Evolutionary conservation across 495 filamentous ascomycete genomes (phyloP).

Genomic region (Sordaria brevicollis): DNA sequence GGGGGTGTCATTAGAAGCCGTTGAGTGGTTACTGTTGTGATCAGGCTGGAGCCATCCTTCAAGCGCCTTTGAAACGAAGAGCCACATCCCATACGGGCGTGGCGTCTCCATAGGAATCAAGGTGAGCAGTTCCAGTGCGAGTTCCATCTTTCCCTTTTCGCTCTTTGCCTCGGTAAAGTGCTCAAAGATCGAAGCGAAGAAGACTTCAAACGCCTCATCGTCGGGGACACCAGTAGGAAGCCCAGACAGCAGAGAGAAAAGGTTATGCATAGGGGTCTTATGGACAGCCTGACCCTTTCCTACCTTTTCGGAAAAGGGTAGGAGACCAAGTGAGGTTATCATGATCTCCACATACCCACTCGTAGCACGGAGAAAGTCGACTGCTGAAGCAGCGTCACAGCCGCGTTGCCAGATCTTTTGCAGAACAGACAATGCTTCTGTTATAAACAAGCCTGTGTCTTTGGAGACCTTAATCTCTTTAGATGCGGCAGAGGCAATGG

Average conservation of each 20-base stretch:
- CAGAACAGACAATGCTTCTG: slow-evolving; percentile 55
- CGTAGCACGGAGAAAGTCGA: slow-evolving; percentile 52
- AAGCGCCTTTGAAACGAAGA: slow-evolving; percentile 26
- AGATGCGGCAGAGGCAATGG: slow-evolving; percentile 64
- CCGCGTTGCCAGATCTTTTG: slow-evolving; percentile 59
- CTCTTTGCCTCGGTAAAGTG: slow-evolving; percentile 36
- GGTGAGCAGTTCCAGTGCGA: slow-evolving; percentile 31
- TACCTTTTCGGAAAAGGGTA: slow-evolving; percentile 69
- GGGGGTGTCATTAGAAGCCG: slow-evolving; percentile 21
- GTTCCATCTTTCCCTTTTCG: slow-evolving; percentile 28
- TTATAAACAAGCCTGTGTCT: slow-evolving; percentile 70
- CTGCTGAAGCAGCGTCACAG: slow-evolving; percentile 9
- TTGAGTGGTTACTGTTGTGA: slow-evolving; percentile 23
- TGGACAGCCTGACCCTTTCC: slow-evolving; percentile 26
- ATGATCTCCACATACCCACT: slow-evolving; percentile 49
- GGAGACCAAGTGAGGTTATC: slow-evolving; percentile 54
- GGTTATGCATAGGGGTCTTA: slow-evolving; percentile 36
- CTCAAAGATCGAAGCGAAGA: slow-evolving; percentile 30
- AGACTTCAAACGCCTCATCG: slow-evolving; percentile 30
- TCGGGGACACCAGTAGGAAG: slow-evolving; percentile 32
- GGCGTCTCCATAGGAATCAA: slow-evolving; percentile 25
- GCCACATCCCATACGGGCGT: slow-evolving; percentile 32
- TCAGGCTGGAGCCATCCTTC: slow-evolving; percentile 18
- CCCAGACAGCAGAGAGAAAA: slow-evolving; percentile 38
- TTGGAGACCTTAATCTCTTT: slow-evolving; percentile 85